Conservation (phyloP, 1,284 basidiomycete species). For the Schizopora paradoxa region DNA sequence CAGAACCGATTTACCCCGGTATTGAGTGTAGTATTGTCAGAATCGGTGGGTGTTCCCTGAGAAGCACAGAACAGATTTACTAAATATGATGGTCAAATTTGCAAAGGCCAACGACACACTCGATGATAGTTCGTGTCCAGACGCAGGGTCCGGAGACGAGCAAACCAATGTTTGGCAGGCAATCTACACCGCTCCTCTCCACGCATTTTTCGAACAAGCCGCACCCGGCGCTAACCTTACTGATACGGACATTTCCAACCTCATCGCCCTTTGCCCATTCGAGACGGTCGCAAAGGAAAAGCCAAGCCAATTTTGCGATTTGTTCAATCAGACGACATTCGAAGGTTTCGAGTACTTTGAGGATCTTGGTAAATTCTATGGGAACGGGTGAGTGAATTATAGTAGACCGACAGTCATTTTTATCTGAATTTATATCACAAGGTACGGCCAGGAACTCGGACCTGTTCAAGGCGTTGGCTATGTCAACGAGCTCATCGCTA, state of each 20-base stretch:
- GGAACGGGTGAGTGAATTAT: slow-evolving; percentile 48
- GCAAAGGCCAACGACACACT: slow-evolving; percentile 66
- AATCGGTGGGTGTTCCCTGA: slow-evolving; percentile 36
- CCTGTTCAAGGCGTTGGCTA: slow-evolving; percentile 78
- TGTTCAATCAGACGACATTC: slow-evolving; percentile 61
- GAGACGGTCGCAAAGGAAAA: slow-evolving; percentile 53
- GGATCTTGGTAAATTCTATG: slow-evolving; percentile 77
- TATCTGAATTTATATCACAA: slow-evolving; percentile 22
- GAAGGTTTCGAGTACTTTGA: slow-evolving; percentile 60
- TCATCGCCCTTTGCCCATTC: slow-evolving; percentile 77
- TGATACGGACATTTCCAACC: slow-evolving; percentile 47
- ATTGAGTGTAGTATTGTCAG: slow-evolving; percentile 41
- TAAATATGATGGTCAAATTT: neutral
- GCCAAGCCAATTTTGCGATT: slow-evolving; percentile 63
- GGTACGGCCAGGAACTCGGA: slow-evolving; percentile 63
- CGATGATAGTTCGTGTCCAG: slow-evolving; percentile 63
- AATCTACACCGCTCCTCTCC: slow-evolving; percentile 52
- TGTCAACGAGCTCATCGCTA: slow-evolving; percentile 77
- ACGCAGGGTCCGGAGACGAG: slow-evolving; percentile 41
- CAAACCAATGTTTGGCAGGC: slow-evolving; percentile 49
- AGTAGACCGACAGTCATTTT: neutral
- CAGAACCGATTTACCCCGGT: slow-evolving; percentile 3
- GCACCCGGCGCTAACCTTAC: slow-evolving; percentile 61
- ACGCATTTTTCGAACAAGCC: slow-evolving; percentile 53
- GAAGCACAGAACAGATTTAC: slow-evolving; percentile 7